phyloP scores from a whole-genome alignment of 306 rosid species.

The Quercus robur region DNA sequence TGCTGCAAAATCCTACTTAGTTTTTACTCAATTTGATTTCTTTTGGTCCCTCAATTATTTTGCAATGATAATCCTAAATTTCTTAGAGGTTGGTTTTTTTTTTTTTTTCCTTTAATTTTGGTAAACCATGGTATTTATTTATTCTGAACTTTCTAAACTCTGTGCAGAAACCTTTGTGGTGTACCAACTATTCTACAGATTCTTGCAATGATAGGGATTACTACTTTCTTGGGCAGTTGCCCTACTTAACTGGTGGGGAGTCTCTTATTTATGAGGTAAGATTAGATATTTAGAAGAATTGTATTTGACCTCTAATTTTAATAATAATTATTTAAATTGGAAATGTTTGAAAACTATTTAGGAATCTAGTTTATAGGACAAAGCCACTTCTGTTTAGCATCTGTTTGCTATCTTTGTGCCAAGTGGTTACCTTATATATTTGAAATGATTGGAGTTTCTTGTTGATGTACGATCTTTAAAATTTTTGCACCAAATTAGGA shows the following conservation, averaged over 20 bases:
- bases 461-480: too few relatives aligned
- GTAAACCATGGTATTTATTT: not conserved
- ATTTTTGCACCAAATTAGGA: too few relatives aligned
- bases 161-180: constrained; percentile 91
- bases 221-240: constrained; percentile 87
- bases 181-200: constrained; percentile 40
- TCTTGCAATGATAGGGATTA: constrained; percentile 78
- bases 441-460: too few relatives aligned
- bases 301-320: constrained; percentile 1
- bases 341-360: too few relatives aligned
- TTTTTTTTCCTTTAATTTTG: constrained; percentile 7
- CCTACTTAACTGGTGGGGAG: constrained; percentile 67
- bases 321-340: too few relatives aligned
- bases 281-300: constrained; percentile 8
- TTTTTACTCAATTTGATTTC: constrained; percentile 37
- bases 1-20: constrained; percentile 64
- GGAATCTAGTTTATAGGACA: too few relatives aligned
- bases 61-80: constrained; percentile 69
- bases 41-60: constrained; percentile 76
- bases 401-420: too few relatives aligned
- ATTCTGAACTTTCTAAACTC: constrained; percentile 14
- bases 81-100: constrained; percentile 71
- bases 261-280: constrained; percentile 83
- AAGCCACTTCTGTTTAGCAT: too few relatives aligned
- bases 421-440: too few relatives aligned